Evolutionary conservation across 1,284 basidiomycete species (phyloP), one percentile per base, ranked within the genome.

Genomic region (Anthracocystis panici-leucophaei): DNA sequence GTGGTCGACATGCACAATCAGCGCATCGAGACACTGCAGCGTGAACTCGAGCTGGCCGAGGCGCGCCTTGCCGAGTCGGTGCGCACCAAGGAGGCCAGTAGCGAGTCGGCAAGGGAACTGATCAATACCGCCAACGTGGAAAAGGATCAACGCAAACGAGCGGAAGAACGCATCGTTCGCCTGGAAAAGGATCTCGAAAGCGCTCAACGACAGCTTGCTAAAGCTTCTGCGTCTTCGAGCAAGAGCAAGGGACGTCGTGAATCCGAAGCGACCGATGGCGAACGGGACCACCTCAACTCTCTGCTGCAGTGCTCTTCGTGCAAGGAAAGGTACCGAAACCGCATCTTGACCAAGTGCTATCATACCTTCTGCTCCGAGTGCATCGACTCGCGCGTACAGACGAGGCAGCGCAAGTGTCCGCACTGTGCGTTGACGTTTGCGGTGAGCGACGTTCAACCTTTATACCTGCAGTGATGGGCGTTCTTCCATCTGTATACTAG

Each of bases 331-430:
- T 92, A 96, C 86, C 92, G 95, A 57, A 90, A 91, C 71, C 92
- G 93, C 38, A 91, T 95, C 65, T 90, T 99, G 78, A 92, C 91
- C 27, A 95, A 95, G 85, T 99, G 96, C 88, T 91, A 93, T 90
- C 95, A 97, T 85, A 93, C 94, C 0, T 96, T 97, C 86, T 97
- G 95, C 88, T 92, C 92, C 84, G 87, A 89, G 23, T 90, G 96
- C 85, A 90, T 99, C 50, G 95, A 97, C 77, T 88, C 91, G 27
- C 91, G 97, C 40, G 90, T 99, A 78, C 88, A 92, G 53, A 95
- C 93, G 29, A 90, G 96, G 69, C 95, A 97, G 85, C 91, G 96
- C 51, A 97, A 97, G 86, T 99, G 96, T 86, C 96, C 96, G 18
- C 91, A 92, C 21, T 98, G 96, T 85, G 92, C 92, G 73, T 83